phyloP scores from a whole-genome alignment of 208 protist species.

The Porcisia deanei region DNA sequence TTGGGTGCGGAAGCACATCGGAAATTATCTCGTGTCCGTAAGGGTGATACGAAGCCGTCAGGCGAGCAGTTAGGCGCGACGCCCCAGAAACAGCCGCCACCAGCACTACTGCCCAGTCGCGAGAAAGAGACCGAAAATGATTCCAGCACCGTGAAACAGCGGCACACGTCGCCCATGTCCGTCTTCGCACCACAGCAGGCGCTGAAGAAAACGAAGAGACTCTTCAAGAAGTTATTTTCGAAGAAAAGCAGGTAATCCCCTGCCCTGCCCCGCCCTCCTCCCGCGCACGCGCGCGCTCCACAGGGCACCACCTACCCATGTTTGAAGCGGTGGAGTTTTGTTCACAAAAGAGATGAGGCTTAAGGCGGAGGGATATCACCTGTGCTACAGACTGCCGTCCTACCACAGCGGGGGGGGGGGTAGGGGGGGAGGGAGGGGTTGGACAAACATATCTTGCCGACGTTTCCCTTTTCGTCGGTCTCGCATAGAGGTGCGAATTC shows the following conservation, averaged over 20 bases:
- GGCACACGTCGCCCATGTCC: background rate
- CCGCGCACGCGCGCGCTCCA: no score
- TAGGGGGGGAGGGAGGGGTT: background rate
- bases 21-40: background rate
- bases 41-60: background rate
- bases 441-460: background rate
- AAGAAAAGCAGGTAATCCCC: constrained; percentile 14
- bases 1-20: background rate
- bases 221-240: constrained; percentile 30
- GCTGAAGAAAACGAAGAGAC: constrained; percentile 7
- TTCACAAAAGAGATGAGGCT: no score
- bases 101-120: no score
- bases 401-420: background rate
- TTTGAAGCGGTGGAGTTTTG: no score
- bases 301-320: no score
- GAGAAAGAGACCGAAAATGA: background rate
- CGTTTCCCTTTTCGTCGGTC: background rate
- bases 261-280: no score
- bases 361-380: no score
- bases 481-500: background rate
- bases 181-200: background rate
- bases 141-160: background rate
- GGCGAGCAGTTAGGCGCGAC: background rate
- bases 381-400: background rate
- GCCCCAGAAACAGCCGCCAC: background rate